phyloP scores from a whole-genome alignment of 495 filamentous ascomycete genomes.

The Pyrenopolyporus hunteri region DNA sequence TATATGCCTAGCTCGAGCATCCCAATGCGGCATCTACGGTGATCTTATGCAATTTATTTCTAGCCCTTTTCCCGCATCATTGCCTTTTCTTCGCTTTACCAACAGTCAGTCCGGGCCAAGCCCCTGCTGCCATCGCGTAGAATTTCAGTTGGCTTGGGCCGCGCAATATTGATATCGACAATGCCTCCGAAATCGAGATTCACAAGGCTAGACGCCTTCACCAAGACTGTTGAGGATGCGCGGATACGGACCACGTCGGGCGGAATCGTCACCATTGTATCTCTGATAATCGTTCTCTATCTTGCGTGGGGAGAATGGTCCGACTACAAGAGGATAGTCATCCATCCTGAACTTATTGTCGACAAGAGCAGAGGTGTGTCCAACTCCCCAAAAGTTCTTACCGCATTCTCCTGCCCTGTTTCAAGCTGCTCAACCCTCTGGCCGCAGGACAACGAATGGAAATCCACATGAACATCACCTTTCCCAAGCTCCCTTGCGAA shows the following conservation, averaged over 20 bases:
- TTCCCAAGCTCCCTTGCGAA: constrained; percentile 92
- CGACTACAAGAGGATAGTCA: constrained; percentile 85
- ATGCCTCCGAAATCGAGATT: constrained; percentile 82
- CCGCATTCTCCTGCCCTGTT: constrained; percentile 18
- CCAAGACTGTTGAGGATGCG: constrained; percentile 98
- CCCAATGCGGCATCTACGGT: constrained; percentile 37
- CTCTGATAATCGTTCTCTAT: constrained; percentile 83
- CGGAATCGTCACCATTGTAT: constrained; percentile 91
- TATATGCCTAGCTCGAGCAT: constrained; percentile 12
- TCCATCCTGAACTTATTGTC: constrained; percentile 91
- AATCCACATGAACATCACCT: constrained; percentile 97
- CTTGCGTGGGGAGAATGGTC: constrained; percentile 95
- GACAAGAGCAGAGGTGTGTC: constrained; percentile 90
- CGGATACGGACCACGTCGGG: constrained; percentile 96
- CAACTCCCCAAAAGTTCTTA: too few relatives aligned
- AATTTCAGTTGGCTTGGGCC: constrained; percentile 9
- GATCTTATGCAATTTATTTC: constrained; percentile 24
- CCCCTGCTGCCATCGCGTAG: constrained; percentile 12
- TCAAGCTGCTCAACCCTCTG: constrained; percentile 16
- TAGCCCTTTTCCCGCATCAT: constrained; percentile 6
- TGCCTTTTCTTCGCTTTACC: constrained; percentile 8
- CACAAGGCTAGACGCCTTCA: constrained; percentile 95
- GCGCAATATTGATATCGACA: constrained; percentile 23
- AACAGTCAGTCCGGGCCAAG: not conserved
- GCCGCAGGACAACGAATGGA: constrained; percentile 90